Evolutionary conservation across 192 early-diverging fungal genomes (phyloP).

Genomic region (Podila epicladia): DNA sequence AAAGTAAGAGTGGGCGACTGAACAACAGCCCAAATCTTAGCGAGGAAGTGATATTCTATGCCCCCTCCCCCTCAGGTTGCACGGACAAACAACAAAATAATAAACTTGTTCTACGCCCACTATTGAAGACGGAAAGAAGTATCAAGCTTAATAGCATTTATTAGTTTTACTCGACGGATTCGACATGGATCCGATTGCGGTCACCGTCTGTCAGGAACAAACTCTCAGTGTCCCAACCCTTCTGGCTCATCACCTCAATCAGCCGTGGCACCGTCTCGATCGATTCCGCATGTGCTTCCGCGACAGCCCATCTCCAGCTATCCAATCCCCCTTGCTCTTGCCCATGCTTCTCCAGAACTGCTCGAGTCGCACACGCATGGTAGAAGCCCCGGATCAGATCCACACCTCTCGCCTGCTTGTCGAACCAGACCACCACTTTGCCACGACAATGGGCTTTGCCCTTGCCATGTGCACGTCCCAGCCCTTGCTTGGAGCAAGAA

Average conservation of each 20-base stretch:
- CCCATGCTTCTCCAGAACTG: conserved; percentile 26
- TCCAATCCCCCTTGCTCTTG: not conserved
- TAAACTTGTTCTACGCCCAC: no score
- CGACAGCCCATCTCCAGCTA: conserved; percentile 36
- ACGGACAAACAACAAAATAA: no score
- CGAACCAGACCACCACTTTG: conserved; percentile 67
- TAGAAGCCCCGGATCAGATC: conserved; percentile 73
- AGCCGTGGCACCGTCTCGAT: conserved; percentile 51
- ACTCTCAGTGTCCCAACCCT: conserved; percentile 65
- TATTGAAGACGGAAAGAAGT: no score
- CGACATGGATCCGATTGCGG: conserved; percentile 32
- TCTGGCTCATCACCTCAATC: conserved; percentile 37
- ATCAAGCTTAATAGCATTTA: not conserved
- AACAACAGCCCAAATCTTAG: no score
- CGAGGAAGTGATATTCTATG: no score
- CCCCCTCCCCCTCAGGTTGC: no score
- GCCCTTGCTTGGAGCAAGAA: not conserved
- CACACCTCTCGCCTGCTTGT: conserved; percentile 51
- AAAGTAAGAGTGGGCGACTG: no score
- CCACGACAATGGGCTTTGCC: conserved; percentile 5
- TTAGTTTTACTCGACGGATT: not conserved
- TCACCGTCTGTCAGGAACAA: conserved; percentile 53
- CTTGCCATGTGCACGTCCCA: no score
- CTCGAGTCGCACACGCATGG: conserved; percentile 65
- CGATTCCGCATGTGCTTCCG: conserved; percentile 37